Base-by-base conservation (phyloP, 2,329 filamentous ascomycete species). In the Aspergillus sp. region DNA sequence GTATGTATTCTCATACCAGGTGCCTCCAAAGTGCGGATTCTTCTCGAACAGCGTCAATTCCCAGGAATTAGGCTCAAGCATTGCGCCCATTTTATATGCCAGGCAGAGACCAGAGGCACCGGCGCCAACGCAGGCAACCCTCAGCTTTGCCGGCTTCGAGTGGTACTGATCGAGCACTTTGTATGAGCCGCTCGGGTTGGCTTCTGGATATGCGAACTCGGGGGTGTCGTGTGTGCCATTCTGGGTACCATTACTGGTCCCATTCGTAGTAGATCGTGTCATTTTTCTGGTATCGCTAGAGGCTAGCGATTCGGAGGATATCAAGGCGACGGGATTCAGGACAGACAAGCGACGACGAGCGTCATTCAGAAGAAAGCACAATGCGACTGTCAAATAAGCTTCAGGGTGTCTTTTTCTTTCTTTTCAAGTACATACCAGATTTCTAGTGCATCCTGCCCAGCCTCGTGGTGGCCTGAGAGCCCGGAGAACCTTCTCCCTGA, bases 1-100 rank as follows among this genome's bases (percentile, higher is more conserved):
- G 20, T 52, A 57, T 13, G 39, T 51, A 12, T 57, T 57, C 20
- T 51, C 54, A 20, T 46, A 52, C 48, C 54, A 52, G 5, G 48
- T 57, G 1, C 54, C 54, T 19, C 54, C 48, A 20, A 57, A 45
- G 15, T 57, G 30, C 4, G 47, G 39, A 41, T 57, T 49, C 47
- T 49, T 49, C 3, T 49, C 47, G 19, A 39, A 49, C 17, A 49
- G 33, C 12, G 47, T 49, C 30, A 49, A 2, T 22, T 49, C 47
- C 47, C 47, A 49, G 33, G 47, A 49, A 4, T 17, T 4, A 1
- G 47, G 47, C 12, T 49, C 47, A 2, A 49, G 47, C 47, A 49
- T 49, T 5, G 24, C 15, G 3, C 27, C 47, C 47, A 49, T 49
- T 12, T 49, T 49, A 12, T 49, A 49, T 2, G 47, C 47, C 3